phyloP scores from a whole-genome alignment of 2,329 filamentous ascomycete species.

The Fusarium denticulatum region DNA sequence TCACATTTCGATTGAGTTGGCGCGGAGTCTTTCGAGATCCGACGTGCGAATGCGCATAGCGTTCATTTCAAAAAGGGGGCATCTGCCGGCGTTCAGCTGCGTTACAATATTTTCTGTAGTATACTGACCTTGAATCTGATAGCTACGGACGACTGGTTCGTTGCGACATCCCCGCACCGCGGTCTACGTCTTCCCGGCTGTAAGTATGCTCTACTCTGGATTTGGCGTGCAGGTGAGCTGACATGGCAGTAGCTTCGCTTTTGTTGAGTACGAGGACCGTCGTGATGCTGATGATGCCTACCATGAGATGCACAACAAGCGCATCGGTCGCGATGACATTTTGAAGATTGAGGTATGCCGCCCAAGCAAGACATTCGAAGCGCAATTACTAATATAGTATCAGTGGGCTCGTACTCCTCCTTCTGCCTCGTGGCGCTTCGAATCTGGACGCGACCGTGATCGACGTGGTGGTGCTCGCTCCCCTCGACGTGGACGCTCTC shows the following conservation, averaged over 20 bases:
- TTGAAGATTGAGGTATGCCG: slow-evolving; percentile 92
- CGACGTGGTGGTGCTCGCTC: slow-evolving; percentile 68
- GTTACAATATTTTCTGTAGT: slow-evolving; percentile 50
- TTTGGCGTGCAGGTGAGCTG: neutral
- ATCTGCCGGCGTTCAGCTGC: slow-evolving; percentile 37
- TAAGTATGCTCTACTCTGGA: slow-evolving; percentile 64
- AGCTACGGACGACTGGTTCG: slow-evolving; percentile 98
- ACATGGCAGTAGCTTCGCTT: slow-evolving; percentile 76
- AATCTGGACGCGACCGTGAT: slow-evolving; percentile 84
- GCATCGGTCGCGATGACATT: slow-evolving; percentile 92
- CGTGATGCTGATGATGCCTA: slow-evolving; percentile 99
- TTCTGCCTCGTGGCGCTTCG: slow-evolving; percentile 98
- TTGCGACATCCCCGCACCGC: slow-evolving; percentile 96
- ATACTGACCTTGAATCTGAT: slow-evolving; percentile 56
- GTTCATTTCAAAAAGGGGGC: slow-evolving; percentile 42
- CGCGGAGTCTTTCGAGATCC: slow-evolving; percentile 35
- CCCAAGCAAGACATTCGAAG: neutral
- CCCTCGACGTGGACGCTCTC: slow-evolving; percentile 76
- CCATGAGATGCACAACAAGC: slow-evolving; percentile 99
- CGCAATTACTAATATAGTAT: neutral
- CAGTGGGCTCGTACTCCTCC: slow-evolving; percentile 99
- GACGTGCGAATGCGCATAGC: slow-evolving; percentile 40
- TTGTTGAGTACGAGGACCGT: slow-evolving; percentile 98
- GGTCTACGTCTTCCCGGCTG: slow-evolving; percentile 94
- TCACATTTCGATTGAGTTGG: slow-evolving; percentile 42